Percentiles rank a stretch among this genome's conserved stretches.
Conservation (phyloP, 352 stramenopile genomes). For the Pythium periplocum region DNA sequence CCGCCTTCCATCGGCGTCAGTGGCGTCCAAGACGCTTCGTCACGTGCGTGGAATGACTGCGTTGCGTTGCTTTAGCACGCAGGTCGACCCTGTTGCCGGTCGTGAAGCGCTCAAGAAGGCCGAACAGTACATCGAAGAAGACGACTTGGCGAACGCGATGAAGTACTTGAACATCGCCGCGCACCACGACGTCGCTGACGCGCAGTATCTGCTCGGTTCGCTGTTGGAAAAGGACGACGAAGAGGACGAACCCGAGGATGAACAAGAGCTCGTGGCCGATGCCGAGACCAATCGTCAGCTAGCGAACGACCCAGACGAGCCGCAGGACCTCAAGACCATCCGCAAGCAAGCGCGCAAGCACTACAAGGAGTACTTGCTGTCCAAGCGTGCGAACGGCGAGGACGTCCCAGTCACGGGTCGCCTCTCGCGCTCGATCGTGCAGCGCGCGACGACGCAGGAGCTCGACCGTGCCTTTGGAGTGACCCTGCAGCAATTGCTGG, state of each 20-base stretch:
- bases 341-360: constrained; percentile 66
- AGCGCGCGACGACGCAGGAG: constrained; percentile 48
- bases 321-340: constrained; percentile 67
- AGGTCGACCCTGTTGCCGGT: constrained; percentile 9
- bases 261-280: constrained; percentile 40
- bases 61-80: too few species aligned
- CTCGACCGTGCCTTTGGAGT: constrained; percentile 70
- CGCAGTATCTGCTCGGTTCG: constrained; percentile 67
- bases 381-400: constrained; percentile 26
- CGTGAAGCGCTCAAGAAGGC: constrained; percentile 50
- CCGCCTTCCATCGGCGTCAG: too few species aligned
- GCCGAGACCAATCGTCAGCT: constrained; percentile 64
- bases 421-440: constrained; percentile 28
- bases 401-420: constrained; percentile 4
- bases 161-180: constrained; percentile 52
- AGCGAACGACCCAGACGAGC: constrained; percentile 35
- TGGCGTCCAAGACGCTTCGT: too few species aligned
- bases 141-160: constrained; percentile 57
- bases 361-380: constrained; percentile 71
- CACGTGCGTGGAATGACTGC: too few species aligned
- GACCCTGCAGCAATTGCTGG: constrained; percentile 61
- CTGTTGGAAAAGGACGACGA: constrained; percentile 44
- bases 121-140: constrained; percentile 46
- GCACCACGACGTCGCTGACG: constrained; percentile 57
- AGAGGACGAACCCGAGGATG: constrained; percentile 15